These are phyloP conservation scores for Glaciozyma martinii DNA, from an alignment of 768 basidiomycete genomes.

Conservation along the genomic window DNA sequence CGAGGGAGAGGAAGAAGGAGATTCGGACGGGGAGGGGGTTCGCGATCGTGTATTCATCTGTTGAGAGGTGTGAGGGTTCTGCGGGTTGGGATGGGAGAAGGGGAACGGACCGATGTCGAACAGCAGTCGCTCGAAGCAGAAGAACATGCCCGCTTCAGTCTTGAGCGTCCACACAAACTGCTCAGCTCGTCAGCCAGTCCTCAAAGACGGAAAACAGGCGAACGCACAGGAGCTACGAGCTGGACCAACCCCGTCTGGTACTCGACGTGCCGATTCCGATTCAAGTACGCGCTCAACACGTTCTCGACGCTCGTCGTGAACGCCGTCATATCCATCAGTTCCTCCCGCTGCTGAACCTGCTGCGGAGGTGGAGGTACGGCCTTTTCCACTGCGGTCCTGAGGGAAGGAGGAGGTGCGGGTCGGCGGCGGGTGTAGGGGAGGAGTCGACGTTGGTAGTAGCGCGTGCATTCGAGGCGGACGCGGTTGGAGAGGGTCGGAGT, in stretches of 20 bases:
- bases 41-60: neutral
- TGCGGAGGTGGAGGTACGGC: neutral
- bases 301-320: constrained; percentile 13
- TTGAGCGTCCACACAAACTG: constrained; percentile 7
- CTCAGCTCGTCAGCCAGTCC: neutral
- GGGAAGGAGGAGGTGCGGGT: neutral
- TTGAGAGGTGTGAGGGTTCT: neutral
- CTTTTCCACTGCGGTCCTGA: neutral
- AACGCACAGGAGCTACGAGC: constrained; percentile 4
- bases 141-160: constrained; percentile 12
- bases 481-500: neutral
- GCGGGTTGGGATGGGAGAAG: neutral
- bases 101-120: neutral
- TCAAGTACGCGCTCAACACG: neutral
- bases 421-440: neutral
- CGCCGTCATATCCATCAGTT: neutral
- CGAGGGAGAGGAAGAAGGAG: constrained; percentile 6
- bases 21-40: neutral
- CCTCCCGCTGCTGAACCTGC: neutral
- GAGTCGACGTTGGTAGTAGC: constrained; percentile 10
- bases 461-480: constrained; percentile 5
- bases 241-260: constrained; percentile 8
- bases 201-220: no score
- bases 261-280: constrained; percentile 2
- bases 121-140: constrained; percentile 9